Evolutionary conservation across 768 basidiomycete species (phyloP).

Genomic region (Russula brevipes): DNA sequence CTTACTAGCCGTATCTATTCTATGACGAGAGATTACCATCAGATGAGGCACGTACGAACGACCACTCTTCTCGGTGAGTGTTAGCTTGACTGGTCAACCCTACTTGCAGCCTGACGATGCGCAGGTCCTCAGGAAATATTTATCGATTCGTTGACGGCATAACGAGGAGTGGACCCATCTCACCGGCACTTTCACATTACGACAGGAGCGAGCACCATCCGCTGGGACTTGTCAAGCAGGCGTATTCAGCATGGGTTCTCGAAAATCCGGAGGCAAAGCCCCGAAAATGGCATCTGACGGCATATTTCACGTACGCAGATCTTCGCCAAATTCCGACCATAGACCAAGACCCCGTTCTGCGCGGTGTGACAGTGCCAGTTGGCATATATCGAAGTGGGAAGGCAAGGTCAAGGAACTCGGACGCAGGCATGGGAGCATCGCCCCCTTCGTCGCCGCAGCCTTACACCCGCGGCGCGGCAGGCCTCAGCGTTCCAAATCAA

Average conservation of each 20-base stretch:
- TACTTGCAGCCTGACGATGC: conserved; percentile 10
- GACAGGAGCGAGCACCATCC: conserved; percentile 51
- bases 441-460: conserved; percentile 28
- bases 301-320: conserved; percentile 41
- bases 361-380: conserved; percentile 34
- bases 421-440: conserved; percentile 28
- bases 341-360: conserved; percentile 36
- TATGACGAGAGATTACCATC: conserved; percentile 56
- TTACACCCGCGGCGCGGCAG: conserved; percentile 26
- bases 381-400: conserved; percentile 42
- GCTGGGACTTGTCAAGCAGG: conserved; percentile 59
- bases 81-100: conserved; percentile 8
- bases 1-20: conserved; percentile 56
- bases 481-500: conserved; percentile 20
- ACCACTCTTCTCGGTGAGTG: conserved; percentile 38
- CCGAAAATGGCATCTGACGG: conserved; percentile 63
- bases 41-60: conserved; percentile 39
- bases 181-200: conserved; percentile 53
- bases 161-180: conserved; percentile 44
- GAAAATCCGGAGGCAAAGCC: conserved; percentile 42
- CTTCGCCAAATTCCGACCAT: conserved; percentile 36
- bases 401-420: conserved; percentile 36
- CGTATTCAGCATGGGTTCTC: conserved; percentile 62
- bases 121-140: conserved; percentile 27
- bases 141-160: conserved; percentile 54